phyloP scores from a whole-genome alignment of 352 stramenopile genomes.

The Phytophthora idaei region DNA sequence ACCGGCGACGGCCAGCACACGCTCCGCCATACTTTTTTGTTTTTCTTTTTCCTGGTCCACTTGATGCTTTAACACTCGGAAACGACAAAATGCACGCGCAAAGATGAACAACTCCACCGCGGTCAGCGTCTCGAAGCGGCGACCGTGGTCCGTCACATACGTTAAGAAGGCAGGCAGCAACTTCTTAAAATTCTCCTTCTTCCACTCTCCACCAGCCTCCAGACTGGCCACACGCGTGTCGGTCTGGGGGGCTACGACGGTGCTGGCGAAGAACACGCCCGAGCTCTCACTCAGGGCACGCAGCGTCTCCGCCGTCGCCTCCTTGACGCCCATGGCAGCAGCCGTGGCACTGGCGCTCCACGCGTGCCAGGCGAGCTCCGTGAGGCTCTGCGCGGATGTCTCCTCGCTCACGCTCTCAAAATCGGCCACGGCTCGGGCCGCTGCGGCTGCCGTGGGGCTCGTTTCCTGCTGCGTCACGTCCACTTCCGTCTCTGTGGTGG shows the following conservation, averaged over 20 bases:
- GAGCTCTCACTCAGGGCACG: conserved; percentile 20
- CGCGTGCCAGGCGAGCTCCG: conserved; percentile 37
- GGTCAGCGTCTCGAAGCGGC: conserved; percentile 39
- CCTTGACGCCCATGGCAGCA: conserved; percentile 36
- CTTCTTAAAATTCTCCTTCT: conserved; percentile 40
- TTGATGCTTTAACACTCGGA: conserved; percentile 32
- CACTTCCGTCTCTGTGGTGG: conserved; percentile 29
- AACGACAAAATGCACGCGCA: conserved; percentile 51
- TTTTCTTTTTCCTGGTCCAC: conserved; percentile 37
- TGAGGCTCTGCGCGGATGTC: conserved; percentile 22
- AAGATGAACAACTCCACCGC: conserved; percentile 47
- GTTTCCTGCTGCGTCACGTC: conserved; percentile 13
- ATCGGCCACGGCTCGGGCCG: conserved; percentile 29
- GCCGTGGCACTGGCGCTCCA: conserved; percentile 38
- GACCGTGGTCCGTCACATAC: conserved; percentile 38
- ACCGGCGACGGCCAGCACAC: conserved; percentile 21
- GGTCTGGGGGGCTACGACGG: conserved; percentile 27
- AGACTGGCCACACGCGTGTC: conserved; percentile 8
- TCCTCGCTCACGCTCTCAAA: conserved; percentile 46
- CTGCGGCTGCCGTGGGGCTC: conserved; percentile 30
- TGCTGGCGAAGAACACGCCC: conserved; percentile 40
- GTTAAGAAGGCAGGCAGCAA: conserved; percentile 41
- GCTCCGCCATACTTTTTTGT: conserved; percentile 31
- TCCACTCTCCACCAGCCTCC: conserved; percentile 16
- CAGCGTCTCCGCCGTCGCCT: conserved; percentile 17